Conservation (phyloP, 2,329 filamentous ascomycete species). For the Diaporthe vaccinii region DNA sequence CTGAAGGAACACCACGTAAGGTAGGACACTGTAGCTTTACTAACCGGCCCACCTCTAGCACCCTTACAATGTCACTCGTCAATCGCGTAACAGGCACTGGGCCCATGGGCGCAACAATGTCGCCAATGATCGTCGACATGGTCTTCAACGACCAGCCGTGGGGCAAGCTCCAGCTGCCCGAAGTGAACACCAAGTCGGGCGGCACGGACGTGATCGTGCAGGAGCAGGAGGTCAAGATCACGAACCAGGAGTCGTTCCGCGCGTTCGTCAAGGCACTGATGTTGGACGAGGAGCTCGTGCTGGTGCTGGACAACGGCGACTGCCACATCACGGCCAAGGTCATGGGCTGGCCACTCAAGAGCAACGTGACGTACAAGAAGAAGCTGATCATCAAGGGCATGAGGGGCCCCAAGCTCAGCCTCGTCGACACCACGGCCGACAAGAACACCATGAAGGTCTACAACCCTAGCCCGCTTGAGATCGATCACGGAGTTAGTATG, state of each 20-base stretch:
- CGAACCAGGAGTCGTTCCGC: conserved; percentile 47
- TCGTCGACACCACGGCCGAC: conserved; percentile 44
- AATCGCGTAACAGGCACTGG: conserved; percentile 50
- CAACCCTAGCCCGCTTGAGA: conserved; percentile 51
- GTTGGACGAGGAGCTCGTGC: conserved; percentile 46
- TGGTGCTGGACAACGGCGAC: conserved; percentile 48
- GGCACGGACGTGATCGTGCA: conserved; percentile 47
- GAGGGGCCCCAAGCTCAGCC: conserved; percentile 44
- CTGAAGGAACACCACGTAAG: neutral
- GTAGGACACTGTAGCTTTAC: neutral
- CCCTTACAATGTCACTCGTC: conserved; percentile 49
- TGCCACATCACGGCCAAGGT: conserved; percentile 46
- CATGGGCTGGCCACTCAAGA: conserved; percentile 44
- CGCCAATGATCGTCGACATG: conserved; percentile 48
- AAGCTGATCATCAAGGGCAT: conserved; percentile 48
- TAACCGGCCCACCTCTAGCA: conserved; percentile 43
- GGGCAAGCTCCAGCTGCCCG: conserved; percentile 49
- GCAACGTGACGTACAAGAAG: conserved; percentile 47
- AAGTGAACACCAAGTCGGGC: conserved; percentile 47
- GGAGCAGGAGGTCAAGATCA: conserved; percentile 49
- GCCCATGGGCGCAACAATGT: conserved; percentile 49
- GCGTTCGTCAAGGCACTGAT: conserved; percentile 51
- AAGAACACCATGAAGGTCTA: conserved; percentile 45
- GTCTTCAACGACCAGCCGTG: conserved; percentile 49
- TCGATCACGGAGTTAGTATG: conserved; percentile 48